These are phyloP conservation scores for Paramecium sonneborni DNA, from an alignment of 73 alveolate species.

Conservation along the genomic window DNA sequence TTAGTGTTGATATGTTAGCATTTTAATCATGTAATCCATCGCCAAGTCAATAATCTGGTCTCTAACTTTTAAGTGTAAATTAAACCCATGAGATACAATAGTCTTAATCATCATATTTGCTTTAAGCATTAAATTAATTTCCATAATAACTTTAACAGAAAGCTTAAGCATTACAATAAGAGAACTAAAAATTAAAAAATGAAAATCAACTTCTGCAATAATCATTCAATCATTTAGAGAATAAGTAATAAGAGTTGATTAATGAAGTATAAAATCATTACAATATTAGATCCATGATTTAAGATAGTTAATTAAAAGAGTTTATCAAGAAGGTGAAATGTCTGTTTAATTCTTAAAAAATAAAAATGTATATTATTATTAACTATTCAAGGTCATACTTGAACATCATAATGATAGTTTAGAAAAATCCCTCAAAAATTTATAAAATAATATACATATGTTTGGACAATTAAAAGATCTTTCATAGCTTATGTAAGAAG, in stretches of 20 bases:
- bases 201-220: neutral
- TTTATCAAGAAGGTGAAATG: neutral
- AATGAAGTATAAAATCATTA: neutral
- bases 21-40: neutral
- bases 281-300: neutral
- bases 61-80: neutral
- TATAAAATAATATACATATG: neutral
- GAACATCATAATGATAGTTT: neutral
- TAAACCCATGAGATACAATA: neutral
- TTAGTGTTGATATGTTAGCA: neutral
- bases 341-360: neutral
- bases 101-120: neutral
- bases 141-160: neutral
- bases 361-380: neutral
- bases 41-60: neutral
- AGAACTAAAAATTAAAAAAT: neutral
- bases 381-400: neutral
- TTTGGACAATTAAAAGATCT: neutral
- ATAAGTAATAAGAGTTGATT: neutral
- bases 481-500: neutral
- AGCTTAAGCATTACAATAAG: neutral
- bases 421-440: neutral
- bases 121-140: neutral
- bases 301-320: neutral
- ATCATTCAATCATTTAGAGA: neutral